phyloP scores from a whole-genome alignment of 148 eudicot genomes.

The Chenopodium formosanum region DNA sequence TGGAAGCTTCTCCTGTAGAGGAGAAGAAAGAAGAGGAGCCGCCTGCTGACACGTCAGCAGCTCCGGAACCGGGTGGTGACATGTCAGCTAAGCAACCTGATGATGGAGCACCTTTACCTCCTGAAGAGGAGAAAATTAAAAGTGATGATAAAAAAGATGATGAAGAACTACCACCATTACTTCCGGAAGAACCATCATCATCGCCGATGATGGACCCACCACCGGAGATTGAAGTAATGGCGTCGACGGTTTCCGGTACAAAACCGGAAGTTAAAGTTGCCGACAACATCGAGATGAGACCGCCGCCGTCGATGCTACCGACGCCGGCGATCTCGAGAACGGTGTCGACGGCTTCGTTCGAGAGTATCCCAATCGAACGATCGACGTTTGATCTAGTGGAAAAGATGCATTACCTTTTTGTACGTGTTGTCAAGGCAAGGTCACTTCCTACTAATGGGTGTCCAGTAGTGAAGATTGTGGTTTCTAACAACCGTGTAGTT shows the following conservation, averaged over 20 bases:
- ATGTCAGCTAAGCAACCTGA: conserved; percentile 5
- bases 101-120: neutral
- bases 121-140: neutral
- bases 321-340: conserved; percentile 44
- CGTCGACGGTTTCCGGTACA: conserved; percentile 41
- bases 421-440: conserved; percentile 74
- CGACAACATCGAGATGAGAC: conserved; percentile 27
- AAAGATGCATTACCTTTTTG: conserved; percentile 90
- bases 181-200: neutral
- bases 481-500: conserved; percentile 46
- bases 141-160: neutral
- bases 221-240: conserved; percentile 33
- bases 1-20: neutral
- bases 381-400: conserved; percentile 82
- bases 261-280: conserved; percentile 44
- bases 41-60: conserved; percentile 19
- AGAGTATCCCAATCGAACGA: conserved; percentile 49
- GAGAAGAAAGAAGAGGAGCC: conserved; percentile 16
- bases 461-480: conserved; percentile 67
- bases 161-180: conserved; percentile 11
- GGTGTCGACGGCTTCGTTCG: conserved; percentile 55
- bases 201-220: conserved; percentile 20
- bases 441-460: conserved; percentile 59
- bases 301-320: conserved; percentile 52
- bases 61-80: conserved; percentile 9